These are phyloP conservation scores for Volvox carteri DNA, from an alignment of 163 green algal genomes.

Conservation along the genomic window DNA sequence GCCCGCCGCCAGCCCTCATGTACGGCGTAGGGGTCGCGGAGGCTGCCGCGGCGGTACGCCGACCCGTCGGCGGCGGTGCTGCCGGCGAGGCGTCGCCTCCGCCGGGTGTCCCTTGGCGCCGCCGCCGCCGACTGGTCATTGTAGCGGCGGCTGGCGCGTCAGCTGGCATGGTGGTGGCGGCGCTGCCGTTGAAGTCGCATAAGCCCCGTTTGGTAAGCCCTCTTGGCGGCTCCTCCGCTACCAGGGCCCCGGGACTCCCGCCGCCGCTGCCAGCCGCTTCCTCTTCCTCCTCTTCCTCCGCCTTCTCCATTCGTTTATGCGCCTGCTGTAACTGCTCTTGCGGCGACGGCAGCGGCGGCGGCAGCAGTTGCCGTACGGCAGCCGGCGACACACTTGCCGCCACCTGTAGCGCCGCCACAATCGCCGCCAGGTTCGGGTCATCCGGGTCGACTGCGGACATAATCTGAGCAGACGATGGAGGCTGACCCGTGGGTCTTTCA, in stretches of 20 bases:
- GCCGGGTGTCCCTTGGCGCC: not conserved
- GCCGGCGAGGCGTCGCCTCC: not conserved
- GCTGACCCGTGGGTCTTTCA: constrained; percentile 1
- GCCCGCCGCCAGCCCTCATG: not conserved
- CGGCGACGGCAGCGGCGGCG: not conserved
- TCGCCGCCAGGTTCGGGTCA: not conserved
- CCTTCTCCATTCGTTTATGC: not conserved
- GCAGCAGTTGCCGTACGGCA: not conserved
- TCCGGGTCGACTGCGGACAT: not conserved
- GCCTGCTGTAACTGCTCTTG: not conserved
- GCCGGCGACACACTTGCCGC: not conserved
- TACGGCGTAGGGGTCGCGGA: not conserved
- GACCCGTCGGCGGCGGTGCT: not conserved
- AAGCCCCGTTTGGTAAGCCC: not conserved
- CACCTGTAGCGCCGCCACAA: constrained; percentile 4
- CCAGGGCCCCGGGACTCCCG: not conserved
- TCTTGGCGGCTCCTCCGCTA: not conserved
- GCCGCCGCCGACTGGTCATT: not conserved
- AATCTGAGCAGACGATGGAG: not conserved
- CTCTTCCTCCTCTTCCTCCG: not conserved
- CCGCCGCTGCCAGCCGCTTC: not conserved
- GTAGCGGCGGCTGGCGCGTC: too few relatives aligned
- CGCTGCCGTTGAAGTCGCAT: not conserved
- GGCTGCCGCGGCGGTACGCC: not conserved
- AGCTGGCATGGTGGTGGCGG: too few relatives aligned